phyloP scores from a whole-genome alignment of 495 filamentous ascomycete genomes.

The Tuber microsphaerosporum region DNA sequence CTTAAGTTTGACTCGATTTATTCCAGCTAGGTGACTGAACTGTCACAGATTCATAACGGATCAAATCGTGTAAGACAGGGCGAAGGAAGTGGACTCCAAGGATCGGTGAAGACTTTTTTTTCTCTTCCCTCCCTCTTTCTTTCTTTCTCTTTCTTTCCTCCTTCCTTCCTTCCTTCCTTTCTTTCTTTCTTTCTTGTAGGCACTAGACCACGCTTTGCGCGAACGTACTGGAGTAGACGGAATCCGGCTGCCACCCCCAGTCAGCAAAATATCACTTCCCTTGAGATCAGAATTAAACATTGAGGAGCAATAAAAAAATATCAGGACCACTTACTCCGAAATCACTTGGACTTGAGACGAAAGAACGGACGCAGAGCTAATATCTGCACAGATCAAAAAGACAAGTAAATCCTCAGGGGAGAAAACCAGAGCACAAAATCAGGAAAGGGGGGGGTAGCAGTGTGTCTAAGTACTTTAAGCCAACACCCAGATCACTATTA shows the following conservation, averaged over 20 bases:
- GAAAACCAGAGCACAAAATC: neutral
- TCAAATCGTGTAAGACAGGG: neutral
- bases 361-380: slow-evolving; percentile 34
- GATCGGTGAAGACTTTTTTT: neutral
- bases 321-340: neutral
- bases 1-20: neutral
- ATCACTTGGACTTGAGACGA: slow-evolving; percentile 3
- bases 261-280: neutral
- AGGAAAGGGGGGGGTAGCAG: neutral
- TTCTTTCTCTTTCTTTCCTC: neutral
- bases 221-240: neutral
- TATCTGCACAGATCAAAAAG: slow-evolving; percentile 20
- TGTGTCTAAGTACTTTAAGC: neutral
- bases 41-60: slow-evolving; percentile 2
- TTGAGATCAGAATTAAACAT: neutral
- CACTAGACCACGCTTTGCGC: neutral
- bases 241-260: neutral
- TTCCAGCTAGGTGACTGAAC: neutral
- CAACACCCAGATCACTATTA: neutral
- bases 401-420: slow-evolving; percentile 11
- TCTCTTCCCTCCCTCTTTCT: too few species aligned
- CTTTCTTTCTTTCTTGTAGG: neutral
- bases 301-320: neutral
- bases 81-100: neutral
- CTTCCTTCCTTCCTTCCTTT: neutral